Percentiles rank a stretch among this genome's conserved stretches.
These are phyloP conservation scores for Canna indica DNA, from an alignment of 176 grass and related monocot genomes.

Conservation along the genomic window DNA sequence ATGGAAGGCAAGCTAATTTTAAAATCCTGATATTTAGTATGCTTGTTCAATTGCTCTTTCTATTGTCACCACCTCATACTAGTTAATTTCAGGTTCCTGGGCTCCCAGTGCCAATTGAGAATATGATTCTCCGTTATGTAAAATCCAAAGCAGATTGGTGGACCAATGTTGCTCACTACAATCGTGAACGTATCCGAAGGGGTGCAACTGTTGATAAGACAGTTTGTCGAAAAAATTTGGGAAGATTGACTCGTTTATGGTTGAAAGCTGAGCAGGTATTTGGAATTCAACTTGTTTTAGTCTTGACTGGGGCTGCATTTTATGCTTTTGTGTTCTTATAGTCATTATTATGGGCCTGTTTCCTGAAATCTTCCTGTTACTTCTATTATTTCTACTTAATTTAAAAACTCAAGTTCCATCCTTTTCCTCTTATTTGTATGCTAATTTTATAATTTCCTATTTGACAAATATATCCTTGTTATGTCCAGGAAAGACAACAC, in stretches of 20 bases:
- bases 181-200: slow-evolving; percentile 91
- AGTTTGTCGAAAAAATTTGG: slow-evolving; percentile 91
- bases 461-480: neutral
- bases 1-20: slow-evolving; percentile 51
- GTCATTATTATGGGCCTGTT: neutral
- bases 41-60: neutral
- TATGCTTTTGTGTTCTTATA: neutral
- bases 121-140: slow-evolving; percentile 98
- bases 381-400: neutral
- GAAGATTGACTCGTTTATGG: slow-evolving; percentile 92
- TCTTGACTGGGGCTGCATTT: neutral
- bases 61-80: neutral
- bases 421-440: neutral
- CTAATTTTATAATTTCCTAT: neutral
- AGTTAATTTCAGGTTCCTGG: slow-evolving; percentile 53
- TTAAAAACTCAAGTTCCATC: neutral
- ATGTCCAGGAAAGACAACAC: slow-evolving; percentile 71
- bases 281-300: neutral
- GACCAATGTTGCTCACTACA: slow-evolving; percentile 99
- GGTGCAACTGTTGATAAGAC: slow-evolving; percentile 99
- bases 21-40: neutral
- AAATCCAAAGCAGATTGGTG: slow-evolving; percentile 99
- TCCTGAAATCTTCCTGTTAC: neutral
- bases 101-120: slow-evolving; percentile 84
- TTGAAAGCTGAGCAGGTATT: slow-evolving; percentile 77